Percentiles rank a stretch among this genome's conserved stretches.
These are phyloP conservation scores for Stylosanthes scabra DNA, from an alignment of 331 rosid species.

Conservation along the genomic window DNA sequence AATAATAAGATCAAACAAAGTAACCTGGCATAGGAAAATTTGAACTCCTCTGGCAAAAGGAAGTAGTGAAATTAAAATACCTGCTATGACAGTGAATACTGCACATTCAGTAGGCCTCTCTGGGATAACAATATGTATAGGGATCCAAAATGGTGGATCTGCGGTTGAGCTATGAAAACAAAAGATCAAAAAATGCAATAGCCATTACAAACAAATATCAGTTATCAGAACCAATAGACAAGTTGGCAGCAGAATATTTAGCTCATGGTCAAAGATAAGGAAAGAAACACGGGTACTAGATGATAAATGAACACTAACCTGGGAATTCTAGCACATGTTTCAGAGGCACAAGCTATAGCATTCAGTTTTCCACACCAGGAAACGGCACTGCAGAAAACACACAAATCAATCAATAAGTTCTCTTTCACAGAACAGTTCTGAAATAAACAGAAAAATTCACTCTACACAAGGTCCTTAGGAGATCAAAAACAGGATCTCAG, in stretches of 20 bases:
- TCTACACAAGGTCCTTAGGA: constrained; percentile 15
- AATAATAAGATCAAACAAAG: constrained; percentile 43
- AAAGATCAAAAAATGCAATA: constrained; percentile 15
- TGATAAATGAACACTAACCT: constrained; percentile 59
- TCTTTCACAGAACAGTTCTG: constrained; percentile 19
- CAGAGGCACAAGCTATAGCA: constrained; percentile 97
- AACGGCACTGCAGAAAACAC: constrained; percentile 66
- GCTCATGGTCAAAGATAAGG: background rate
- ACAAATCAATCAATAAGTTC: background rate
- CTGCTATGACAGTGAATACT: constrained; percentile 87
- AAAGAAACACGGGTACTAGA: constrained; percentile 16
- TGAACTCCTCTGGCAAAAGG: constrained; percentile 24
- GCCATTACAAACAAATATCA: constrained; percentile 20
- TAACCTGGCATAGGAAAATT: constrained; percentile 5
- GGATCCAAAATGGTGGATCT: constrained; percentile 95
- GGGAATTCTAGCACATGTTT: constrained; percentile 95
- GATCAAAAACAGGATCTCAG: constrained; percentile 8
- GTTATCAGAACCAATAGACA: constrained; percentile 11
- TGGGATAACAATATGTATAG: constrained; percentile 89
- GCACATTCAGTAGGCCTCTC: constrained; percentile 97
- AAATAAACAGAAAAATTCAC: background rate
- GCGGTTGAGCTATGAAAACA: constrained; percentile 65
- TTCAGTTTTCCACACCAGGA: constrained; percentile 97
- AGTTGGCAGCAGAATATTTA: constrained; percentile 12
- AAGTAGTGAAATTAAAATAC: constrained; percentile 50